Evolutionary conservation across 2,329 filamentous ascomycete genomes (phyloP).

Genomic region (Trichocomaceae sp.): DNA sequence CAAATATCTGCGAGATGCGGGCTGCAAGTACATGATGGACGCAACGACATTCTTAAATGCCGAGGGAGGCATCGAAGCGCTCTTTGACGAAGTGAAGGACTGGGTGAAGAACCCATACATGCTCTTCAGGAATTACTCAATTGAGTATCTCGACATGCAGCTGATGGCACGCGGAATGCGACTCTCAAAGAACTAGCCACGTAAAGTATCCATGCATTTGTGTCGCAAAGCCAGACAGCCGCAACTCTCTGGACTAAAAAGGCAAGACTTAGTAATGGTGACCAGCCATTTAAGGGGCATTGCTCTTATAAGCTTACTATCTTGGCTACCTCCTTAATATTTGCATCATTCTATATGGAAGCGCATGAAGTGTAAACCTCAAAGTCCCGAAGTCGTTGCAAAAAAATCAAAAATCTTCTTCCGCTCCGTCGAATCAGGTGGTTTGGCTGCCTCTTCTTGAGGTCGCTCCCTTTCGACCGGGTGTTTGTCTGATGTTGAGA

Average conservation of each 20-base stretch:
- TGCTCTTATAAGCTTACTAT: constrained; percentile 3
- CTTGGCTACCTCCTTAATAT: constrained; percentile 7
- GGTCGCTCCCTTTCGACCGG: not conserved
- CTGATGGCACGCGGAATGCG: too few relatives aligned
- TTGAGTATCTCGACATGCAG: too few relatives aligned
- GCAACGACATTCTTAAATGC: too few relatives aligned
- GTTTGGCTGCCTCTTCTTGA: not conserved
- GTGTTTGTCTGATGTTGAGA: not conserved
- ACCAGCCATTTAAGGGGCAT: not conserved
- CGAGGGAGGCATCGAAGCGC: too few relatives aligned
- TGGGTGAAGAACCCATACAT: too few relatives aligned
- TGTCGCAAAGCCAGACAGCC: not conserved
- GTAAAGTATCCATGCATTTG: too few relatives aligned
- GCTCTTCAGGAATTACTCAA: too few relatives aligned
- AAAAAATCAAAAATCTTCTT: not conserved
- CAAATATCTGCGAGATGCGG: constrained; percentile 12
- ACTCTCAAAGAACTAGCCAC: too few relatives aligned
- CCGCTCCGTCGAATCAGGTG: not conserved
- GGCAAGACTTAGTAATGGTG: not conserved
- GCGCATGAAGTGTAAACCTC: not conserved
- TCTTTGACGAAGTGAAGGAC: too few relatives aligned
- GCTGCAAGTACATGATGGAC: not conserved
- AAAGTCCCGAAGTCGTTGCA: not conserved
- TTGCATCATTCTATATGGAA: not conserved
- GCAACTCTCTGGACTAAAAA: too few relatives aligned